These are phyloP conservation scores for Yamadazyma oceani DNA, from an alignment of 1,139 yeast genomes.

Conservation along the genomic window DNA sequence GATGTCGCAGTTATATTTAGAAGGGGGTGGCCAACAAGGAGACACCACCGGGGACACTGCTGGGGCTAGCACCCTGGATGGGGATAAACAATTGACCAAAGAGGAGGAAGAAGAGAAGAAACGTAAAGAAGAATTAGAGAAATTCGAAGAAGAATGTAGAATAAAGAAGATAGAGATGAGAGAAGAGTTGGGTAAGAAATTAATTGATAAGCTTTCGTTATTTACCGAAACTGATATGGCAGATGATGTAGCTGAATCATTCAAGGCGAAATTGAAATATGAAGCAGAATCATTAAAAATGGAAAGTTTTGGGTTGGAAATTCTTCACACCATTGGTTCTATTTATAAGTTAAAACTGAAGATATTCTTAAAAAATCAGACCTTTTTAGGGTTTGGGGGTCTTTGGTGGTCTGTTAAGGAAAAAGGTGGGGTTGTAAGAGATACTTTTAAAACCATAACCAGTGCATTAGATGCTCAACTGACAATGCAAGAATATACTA, in stretches of 20 bases:
- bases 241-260: conserved; percentile 65
- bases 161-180: conserved; percentile 72
- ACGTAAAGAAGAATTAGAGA: conserved; percentile 64
- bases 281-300: conserved; percentile 88
- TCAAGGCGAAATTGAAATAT: conserved; percentile 65
- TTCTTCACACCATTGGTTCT: conserved; percentile 81
- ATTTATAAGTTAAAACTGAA: conserved; percentile 71
- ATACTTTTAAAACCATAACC: conserved; percentile 81
- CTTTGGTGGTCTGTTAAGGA: conserved; percentile 83
- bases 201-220: conserved; percentile 66
- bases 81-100: background rate
- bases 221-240: conserved; percentile 84
- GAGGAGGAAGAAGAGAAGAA: conserved; percentile 50
- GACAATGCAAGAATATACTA: conserved; percentile 80
- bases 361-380: conserved; percentile 60
- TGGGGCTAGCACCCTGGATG: background rate
- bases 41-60: background rate
- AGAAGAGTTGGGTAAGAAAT: conserved; percentile 59
- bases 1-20: conserved; percentile 11
- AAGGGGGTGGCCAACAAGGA: conserved; percentile 6
- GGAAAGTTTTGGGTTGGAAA: conserved; percentile 93
- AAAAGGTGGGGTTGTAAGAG: conserved; percentile 81
- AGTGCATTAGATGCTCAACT: conserved; percentile 88
- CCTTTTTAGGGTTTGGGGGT: conserved; percentile 80
- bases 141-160: conserved; percentile 77